Evolutionary conservation across 108 stramenopile species (phyloP), one percentile per base, ranked within the genome.

Genomic region (Skeletonema potamos): DNA sequence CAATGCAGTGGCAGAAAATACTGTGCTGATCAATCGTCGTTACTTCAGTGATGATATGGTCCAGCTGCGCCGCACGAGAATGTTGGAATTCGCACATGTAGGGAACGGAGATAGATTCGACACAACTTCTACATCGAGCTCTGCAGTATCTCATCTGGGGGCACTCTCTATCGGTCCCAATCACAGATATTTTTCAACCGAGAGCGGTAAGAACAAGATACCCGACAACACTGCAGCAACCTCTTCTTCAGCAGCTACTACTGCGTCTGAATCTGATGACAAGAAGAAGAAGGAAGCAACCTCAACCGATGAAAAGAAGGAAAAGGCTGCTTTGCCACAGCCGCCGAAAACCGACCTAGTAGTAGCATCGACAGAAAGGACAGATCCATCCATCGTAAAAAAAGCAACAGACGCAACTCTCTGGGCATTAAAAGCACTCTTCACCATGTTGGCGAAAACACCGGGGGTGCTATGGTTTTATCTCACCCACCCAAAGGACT

Each of bases 391-490:
- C 32, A 43, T 68, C 1, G 55, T 76, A 27, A 76, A 68, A 56
- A 76, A 76, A 46, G 67, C 62, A 10, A 62, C 58, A 56, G 75
- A 76, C 8, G 41, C 62, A 54, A 73, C 73, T 32, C 37, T 58
- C 27, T 75, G 61, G 69, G 85, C 84, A 15, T 41, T 77, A 17
- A 81, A 74, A 46, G 32, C 79, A 8, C 27, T 89, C 7, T 37
- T 79, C 17, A 44, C 51, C 17, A 72, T 92, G 55, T n/a, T 90
- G 4, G 54, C 84, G 0, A 80, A 85, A 65, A 70, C 89, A 34
- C 94, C 91, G 3, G 82, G 84, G 4, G 84, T 85, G 17, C 67
- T 81, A 11, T 84, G 66, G 36, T 95, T 71, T 64, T 91, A 87
- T 64, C 20, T 86, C 7, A 87, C 87, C 7, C 74, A 93, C 68